Evolutionary conservation across 2,329 filamentous ascomycete species (phyloP).

Genomic region (Colletotrichum lupini): DNA sequence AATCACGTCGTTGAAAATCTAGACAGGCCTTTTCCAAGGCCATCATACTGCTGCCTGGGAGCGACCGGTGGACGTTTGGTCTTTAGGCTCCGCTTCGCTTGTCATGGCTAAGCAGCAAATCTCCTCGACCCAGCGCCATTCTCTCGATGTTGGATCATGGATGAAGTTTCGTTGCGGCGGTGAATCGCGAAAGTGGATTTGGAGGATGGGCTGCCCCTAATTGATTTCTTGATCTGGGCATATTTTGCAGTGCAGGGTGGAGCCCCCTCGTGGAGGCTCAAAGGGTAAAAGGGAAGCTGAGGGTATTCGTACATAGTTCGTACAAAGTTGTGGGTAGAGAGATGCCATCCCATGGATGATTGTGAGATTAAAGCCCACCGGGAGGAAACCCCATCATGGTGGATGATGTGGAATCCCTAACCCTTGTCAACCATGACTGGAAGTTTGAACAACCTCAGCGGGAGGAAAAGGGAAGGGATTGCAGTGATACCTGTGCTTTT

Average conservation of each 20-base stretch:
- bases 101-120: too few species aligned
- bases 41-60: slow-evolving; percentile 1
- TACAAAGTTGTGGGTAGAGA: not conserved
- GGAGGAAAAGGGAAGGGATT: not conserved
- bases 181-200: not conserved
- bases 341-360: not conserved
- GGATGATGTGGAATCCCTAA: not conserved
- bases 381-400: too few species aligned
- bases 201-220: not conserved
- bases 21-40: too few species aligned
- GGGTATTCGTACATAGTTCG: not conserved
- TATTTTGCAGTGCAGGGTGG: not conserved
- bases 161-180: not conserved
- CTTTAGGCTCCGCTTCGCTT: too few species aligned
- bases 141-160: too few species aligned
- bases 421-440: not conserved
- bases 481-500: not conserved
- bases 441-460: not conserved
- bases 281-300: not conserved
- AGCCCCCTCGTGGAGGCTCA: not conserved
- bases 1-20: too few species aligned
- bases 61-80: not conserved
- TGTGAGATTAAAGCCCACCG: not conserved
- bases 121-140: too few species aligned
- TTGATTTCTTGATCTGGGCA: not conserved